Evolutionary conservation across 495 filamentous ascomycete species (phyloP).

Genomic region (Aspergillus saccharolyticus): DNA sequence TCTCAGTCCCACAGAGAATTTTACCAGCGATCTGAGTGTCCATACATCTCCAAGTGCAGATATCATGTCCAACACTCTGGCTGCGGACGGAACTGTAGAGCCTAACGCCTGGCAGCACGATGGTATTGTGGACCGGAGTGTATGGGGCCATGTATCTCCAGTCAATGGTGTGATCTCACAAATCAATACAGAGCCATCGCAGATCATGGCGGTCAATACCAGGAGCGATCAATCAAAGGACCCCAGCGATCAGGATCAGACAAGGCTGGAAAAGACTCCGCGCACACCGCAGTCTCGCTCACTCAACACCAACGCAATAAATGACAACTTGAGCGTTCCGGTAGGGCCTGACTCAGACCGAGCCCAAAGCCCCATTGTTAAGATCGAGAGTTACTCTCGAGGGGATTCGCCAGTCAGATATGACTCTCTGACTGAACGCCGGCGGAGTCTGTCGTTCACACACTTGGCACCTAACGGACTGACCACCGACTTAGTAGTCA

Average conservation of each 20-base stretch:
- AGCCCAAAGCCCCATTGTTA: constrained; percentile 43
- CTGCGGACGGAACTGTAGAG: constrained; percentile 1
- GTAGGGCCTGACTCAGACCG: constrained; percentile 21
- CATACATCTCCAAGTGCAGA: constrained; percentile 20
- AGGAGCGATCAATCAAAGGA: too few relatives aligned
- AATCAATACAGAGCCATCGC: constrained; percentile 12
- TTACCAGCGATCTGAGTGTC: constrained; percentile 18
- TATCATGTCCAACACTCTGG: constrained; percentile 6
- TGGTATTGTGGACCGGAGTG: background rate
- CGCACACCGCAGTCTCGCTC: constrained; percentile 15
- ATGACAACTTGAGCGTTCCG: constrained; percentile 17
- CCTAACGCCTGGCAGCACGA: constrained; percentile 12
- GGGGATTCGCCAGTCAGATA: constrained; percentile 46
- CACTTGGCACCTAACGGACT: constrained; percentile 35
- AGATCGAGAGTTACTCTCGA: constrained; percentile 39
- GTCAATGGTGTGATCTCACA: constrained; percentile 1
- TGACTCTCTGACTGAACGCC: constrained; percentile 18
- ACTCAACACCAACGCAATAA: constrained; percentile 20
- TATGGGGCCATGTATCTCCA: background rate
- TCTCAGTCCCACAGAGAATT: constrained; percentile 19
- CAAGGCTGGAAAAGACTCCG: background rate
- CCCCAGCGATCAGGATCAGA: constrained; percentile 5
- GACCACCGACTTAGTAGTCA: constrained; percentile 29
- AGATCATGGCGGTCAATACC: constrained; percentile 16
- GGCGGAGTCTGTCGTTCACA: constrained; percentile 32